Evolutionary conservation across 2,329 filamentous ascomycete genomes (phyloP), one percentile per base, ranked within the genome.

Genomic region (Elsinoe arachidis): DNA sequence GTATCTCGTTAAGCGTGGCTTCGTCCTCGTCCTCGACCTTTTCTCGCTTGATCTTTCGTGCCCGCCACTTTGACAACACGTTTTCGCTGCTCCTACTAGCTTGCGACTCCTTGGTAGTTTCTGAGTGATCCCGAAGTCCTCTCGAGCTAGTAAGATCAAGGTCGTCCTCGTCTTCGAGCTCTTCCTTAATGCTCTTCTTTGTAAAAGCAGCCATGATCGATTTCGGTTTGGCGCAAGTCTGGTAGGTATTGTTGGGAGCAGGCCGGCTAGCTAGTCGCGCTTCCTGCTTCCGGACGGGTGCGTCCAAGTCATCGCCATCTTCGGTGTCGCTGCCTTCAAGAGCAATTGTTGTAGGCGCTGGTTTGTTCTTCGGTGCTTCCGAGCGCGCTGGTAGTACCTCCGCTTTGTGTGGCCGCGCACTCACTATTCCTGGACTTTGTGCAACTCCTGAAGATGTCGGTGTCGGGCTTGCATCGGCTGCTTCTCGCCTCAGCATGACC

Each of bases 1-100:
- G 74, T 57, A 77, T 73, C 56, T 66, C 66, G 17, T 65, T 63
- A 26, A 58, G 57, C 57, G 65, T 67, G 53, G 64, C 63, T 26
- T 66, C 64, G 17, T 65, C 64, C 23, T 58, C 58, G 56, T 65
- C 67, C 57, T 66, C 64, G 26, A 7, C 26, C 37, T 65, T 61
- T 19, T 64, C 63, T 21, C 65, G 62, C 51, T 63, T 61, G 46
- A 61, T 63, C 38, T 62, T 61, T 41, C 59, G 67, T 66, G 54
- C 69, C 62, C 62, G 55, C 69, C 59, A 4, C 69, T 64, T 34
- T 68, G 39, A 23, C 14, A 46, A 21, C 6, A 26, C 41, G 7
- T 46, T 11, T 14, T 12, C 19, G 17, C 41, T 30, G 41, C 21
- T 46, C 26, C 10, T 46, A 4, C 19, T 46, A 7, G 26, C 26